Percentiles rank a stretch among this genome's conserved stretches.
Evolutionary conservation across 78 protist genomes (phyloP).

Genomic region (Dictyostelium capitatum): DNA sequence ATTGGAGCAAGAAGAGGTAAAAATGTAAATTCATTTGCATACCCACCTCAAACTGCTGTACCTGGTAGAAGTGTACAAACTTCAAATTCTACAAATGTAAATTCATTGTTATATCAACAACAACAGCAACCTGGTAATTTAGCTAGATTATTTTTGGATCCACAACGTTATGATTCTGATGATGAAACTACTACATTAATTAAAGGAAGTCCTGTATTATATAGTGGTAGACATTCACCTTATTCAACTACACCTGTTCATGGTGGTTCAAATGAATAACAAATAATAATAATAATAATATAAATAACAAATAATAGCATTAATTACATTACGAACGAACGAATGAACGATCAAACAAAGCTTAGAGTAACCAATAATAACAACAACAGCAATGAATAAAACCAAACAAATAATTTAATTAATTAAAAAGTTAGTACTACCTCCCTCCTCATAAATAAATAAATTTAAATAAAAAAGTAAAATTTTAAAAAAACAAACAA

Average conservation of each 20-base stretch:
- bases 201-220: slow-evolving; percentile 48
- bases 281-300: background rate
- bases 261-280: slow-evolving; percentile 15
- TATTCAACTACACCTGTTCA: slow-evolving; percentile 47
- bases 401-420: no score
- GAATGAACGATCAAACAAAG: no score
- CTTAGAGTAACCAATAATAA: no score
- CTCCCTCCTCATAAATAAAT: no score
- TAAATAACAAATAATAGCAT: background rate
- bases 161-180: slow-evolving; percentile 70
- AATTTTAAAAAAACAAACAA: no score
- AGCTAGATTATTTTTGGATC: slow-evolving; percentile 62
- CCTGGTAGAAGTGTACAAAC: slow-evolving; percentile 19
- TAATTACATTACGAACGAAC: no score
- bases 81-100: background rate
- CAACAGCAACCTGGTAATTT: slow-evolving; percentile 22
- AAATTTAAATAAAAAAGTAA: no score
- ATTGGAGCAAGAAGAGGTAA: slow-evolving; percentile 38
- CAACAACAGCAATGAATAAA: no score
- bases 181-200: slow-evolving; percentile 53
- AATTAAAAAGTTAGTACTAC: no score
- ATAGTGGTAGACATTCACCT: slow-evolving; percentile 54
- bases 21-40: slow-evolving; percentile 21
- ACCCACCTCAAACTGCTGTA: slow-evolving; percentile 7
- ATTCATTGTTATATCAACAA: background rate